phyloP scores from a whole-genome alignment of 1,284 basidiomycete species.

The Ustilago hordei region DNA sequence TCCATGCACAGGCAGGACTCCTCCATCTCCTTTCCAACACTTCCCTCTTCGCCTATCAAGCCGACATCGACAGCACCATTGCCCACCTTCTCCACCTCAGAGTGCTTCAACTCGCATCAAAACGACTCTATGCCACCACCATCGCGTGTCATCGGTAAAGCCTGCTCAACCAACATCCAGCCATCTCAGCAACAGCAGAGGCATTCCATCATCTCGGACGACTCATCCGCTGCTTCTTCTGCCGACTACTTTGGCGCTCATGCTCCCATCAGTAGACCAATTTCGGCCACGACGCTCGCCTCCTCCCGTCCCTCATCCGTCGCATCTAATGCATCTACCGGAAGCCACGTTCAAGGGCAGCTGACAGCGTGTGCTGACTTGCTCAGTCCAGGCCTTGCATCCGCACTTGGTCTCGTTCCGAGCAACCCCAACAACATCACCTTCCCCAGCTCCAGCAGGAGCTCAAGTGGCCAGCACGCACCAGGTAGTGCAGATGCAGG shows the following conservation, averaged over 20 bases:
- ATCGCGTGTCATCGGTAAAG: conserved; percentile 11
- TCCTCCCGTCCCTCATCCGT: conserved; percentile 54
- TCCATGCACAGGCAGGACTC: conserved; percentile 31
- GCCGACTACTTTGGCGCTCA: conserved; percentile 24
- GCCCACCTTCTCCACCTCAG: conserved; percentile 27
- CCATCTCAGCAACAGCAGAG: conserved; percentile 18
- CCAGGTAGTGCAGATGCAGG: conserved; percentile 1
- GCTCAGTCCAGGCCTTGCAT: conserved; percentile 56
- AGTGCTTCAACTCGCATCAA: conserved; percentile 16
- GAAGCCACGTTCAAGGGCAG: conserved; percentile 43
- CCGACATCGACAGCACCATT: conserved; percentile 8
- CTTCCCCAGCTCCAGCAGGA: conserved; percentile 21
- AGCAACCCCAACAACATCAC: conserved; percentile 16
- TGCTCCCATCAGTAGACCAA: conserved; percentile 29
- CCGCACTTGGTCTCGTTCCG: conserved; percentile 52
- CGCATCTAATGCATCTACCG: conserved; percentile 45
- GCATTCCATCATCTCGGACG: conserved; percentile 44
- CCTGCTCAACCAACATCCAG: conserved; percentile 6
- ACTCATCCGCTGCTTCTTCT: conserved; percentile 43
- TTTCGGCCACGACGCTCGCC: conserved; percentile 39
- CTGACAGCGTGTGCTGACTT: conserved; percentile 47
- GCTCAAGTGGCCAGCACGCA: background rate
- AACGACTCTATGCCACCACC: conserved; percentile 23
- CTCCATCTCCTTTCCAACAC: conserved; percentile 45
- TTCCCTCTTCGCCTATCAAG: conserved; percentile 32